Percentiles rank a stretch among this genome's conserved stretches.
Evolutionary conservation across 2,329 filamentous ascomycete genomes (phyloP).

Genomic region (Calonectria henricotiae): DNA sequence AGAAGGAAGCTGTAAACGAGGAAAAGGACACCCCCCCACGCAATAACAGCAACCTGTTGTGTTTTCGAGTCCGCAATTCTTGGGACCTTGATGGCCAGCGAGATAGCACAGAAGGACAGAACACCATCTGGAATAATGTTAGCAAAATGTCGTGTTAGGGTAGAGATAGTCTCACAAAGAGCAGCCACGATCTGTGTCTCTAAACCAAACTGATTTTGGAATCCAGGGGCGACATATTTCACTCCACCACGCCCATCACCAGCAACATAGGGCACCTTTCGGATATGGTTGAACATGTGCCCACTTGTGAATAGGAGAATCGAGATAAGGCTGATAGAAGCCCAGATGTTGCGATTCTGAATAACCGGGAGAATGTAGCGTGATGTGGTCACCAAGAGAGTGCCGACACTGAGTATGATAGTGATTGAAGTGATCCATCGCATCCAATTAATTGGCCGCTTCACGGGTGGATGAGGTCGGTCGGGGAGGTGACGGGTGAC

Average conservation of each 20-base stretch:
- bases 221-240: slow-evolving; percentile 91
- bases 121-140: slow-evolving; percentile 72
- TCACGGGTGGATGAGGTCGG: slow-evolving; percentile 82
- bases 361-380: slow-evolving; percentile 87
- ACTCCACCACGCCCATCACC: slow-evolving; percentile 89
- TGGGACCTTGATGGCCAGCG: slow-evolving; percentile 93
- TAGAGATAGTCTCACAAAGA: slow-evolving; percentile 78
- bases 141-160: slow-evolving; percentile 31
- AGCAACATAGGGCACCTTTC: slow-evolving; percentile 93
- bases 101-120: slow-evolving; percentile 91
- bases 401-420: slow-evolving; percentile 79
- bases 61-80: slow-evolving; percentile 83
- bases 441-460: slow-evolving; percentile 90
- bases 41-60: slow-evolving; percentile 86
- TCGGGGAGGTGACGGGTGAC: slow-evolving; percentile 84
- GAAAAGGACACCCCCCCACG: slow-evolving; percentile 85
- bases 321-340: slow-evolving; percentile 87
- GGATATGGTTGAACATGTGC: slow-evolving; percentile 99
- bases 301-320: slow-evolving; percentile 96
- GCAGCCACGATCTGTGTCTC: slow-evolving; percentile 97
- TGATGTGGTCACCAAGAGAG: slow-evolving; percentile 79
- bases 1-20: slow-evolving; percentile 94
- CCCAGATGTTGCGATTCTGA: slow-evolving; percentile 95
- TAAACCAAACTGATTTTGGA: slow-evolving; percentile 93
- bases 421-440: slow-evolving; percentile 80